Percentiles rank a stretch among this genome's conserved stretches.
Evolutionary conservation across 176 grass and related monocot species (phyloP).

Genomic region (Musa itinerans): DNA sequence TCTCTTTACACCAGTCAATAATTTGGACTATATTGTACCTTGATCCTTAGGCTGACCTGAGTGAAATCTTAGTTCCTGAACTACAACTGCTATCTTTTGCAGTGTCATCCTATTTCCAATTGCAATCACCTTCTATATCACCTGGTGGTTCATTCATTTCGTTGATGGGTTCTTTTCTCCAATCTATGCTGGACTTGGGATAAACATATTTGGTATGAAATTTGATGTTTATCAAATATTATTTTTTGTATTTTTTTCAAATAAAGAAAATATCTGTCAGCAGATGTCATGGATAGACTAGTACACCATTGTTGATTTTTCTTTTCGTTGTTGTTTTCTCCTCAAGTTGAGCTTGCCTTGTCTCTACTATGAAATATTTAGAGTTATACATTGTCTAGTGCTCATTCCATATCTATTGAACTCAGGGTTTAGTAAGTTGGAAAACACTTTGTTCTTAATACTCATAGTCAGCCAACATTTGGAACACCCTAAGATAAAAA

Average conservation of each 20-base stretch:
- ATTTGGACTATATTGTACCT: not conserved
- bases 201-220: slow-evolving; percentile 24
- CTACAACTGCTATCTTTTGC: slow-evolving; percentile 5
- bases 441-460: not conserved
- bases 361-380: not conserved
- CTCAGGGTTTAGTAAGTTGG: not conserved
- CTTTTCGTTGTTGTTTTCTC: not conserved
- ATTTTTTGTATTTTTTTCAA: not conserved
- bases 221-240: not conserved
- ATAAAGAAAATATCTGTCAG: not conserved
- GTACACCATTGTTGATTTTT: not conserved
- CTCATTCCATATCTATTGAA: not conserved
- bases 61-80: not conserved
- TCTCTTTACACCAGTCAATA: not conserved
- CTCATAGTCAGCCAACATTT: not conserved
- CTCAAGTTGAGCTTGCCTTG: not conserved
- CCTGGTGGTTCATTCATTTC: slow-evolving; percentile 28
- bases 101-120: slow-evolving; percentile 25
- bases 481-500: too few relatives aligned
- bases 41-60: not conserved
- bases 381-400: too few relatives aligned
- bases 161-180: slow-evolving; percentile 29
- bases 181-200: slow-evolving; percentile 25
- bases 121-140: slow-evolving; percentile 28
- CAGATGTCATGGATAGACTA: not conserved